Evolutionary conservation across 2,329 filamentous ascomycete genomes (phyloP).

Genomic region (Pestalotiopsis sp.): DNA sequence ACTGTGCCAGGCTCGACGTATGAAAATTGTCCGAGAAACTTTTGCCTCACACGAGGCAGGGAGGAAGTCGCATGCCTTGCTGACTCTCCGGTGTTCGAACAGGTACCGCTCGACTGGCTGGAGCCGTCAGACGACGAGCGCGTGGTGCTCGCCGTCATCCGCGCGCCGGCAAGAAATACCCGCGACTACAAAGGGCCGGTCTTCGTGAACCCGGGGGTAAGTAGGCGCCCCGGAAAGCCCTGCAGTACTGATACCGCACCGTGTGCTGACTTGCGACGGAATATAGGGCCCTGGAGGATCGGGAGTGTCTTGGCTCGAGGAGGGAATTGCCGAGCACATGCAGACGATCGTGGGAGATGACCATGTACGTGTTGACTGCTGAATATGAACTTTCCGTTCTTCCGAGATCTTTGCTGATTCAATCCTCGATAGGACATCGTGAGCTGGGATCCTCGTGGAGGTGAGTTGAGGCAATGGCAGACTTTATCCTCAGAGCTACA

Average conservation of each 20-base stretch:
- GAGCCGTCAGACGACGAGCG: slow-evolving; percentile 32
- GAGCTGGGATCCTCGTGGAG: slow-evolving; percentile 51
- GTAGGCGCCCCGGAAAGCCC: background rate
- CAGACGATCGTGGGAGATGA: slow-evolving; percentile 48
- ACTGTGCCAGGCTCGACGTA: slow-evolving; percentile 36
- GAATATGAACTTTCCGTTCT: background rate
- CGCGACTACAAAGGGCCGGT: slow-evolving; percentile 32
- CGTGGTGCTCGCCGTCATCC: slow-evolving; percentile 37
- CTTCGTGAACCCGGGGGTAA: slow-evolving; percentile 39
- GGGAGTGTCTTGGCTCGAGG: slow-evolving; percentile 36
- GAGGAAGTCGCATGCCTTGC: background rate
- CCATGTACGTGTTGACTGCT: slow-evolving; percentile 32
- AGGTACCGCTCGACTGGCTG: slow-evolving; percentile 42
- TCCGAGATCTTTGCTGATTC: slow-evolving; percentile 17
- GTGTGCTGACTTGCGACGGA: background rate
- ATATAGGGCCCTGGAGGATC: slow-evolving; percentile 49
- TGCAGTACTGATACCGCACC: background rate
- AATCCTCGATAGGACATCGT: slow-evolving; percentile 40
- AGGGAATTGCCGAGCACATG: slow-evolving; percentile 27
- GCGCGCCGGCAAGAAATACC: slow-evolving; percentile 31
- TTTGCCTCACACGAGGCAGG: background rate
- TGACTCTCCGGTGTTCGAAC: background rate
- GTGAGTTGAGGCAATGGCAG: slow-evolving; percentile 18
- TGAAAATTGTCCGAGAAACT: background rate
- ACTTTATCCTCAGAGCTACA: background rate